Evolutionary conservation across 768 basidiomycete genomes (phyloP), one percentile per base, ranked within the genome.

Genomic region (Lentinula lateritia): DNA sequence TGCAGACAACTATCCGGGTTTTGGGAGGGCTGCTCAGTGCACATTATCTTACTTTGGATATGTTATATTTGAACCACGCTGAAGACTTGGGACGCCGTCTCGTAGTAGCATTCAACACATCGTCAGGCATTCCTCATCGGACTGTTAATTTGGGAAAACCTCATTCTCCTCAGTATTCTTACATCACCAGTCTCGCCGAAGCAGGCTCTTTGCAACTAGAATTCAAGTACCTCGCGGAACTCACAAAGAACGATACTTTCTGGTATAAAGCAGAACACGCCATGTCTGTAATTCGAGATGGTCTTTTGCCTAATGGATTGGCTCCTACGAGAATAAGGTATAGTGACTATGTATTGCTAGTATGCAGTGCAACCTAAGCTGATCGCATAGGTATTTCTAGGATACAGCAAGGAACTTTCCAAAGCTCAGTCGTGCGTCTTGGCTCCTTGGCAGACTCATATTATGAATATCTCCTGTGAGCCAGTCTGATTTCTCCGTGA

Each of bases 361-460:
- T 20, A 5, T 1, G 12, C 6, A 5, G 16, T 38, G 6, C 8
- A 42, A 42, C 43, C 5, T 12, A 12, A 38, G 38, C 23, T 32
- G 10, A 35, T 56, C 12, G 13, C 12, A 28, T 52, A 23, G 28
- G 28, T 35, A 73, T 71, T 52, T 60, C 62, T 7, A 58, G 64
- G 28, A 28, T 28, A 28, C 28, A 28, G 38, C 60, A 63, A 28
- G 72, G 70, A 13, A 59, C 54, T 2, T 73, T 71, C 41, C 34
- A 79, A 38, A 68, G 77, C 18, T 80, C 84, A 12, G 80, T 87
- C 23, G 88, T 93, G 62, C 83, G 91, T 7, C 79, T 93, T 13
- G 90, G 90, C 13, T 89, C 88, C 23, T 77, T 90, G 28, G 91
- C 87, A 46, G 91, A 93, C 70, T 89, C 88, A 3, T 92, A 88